Conservation (phyloP, 192 early-diverging fungal genomes). For the Coemansia sp. region DNA sequence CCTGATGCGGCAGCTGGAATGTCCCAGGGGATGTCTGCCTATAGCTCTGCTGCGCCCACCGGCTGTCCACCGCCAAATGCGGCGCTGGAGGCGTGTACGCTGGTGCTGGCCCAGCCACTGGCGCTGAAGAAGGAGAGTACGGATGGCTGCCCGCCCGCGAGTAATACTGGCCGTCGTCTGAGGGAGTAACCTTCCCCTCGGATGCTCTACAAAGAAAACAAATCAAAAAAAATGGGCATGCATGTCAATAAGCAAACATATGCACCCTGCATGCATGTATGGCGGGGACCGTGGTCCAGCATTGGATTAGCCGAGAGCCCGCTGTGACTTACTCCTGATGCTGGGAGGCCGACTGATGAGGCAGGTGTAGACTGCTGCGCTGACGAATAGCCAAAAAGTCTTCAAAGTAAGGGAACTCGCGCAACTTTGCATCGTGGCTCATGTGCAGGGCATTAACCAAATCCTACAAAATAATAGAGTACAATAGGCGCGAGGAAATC, state of each 20-base stretch:
- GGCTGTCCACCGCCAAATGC: neutral
- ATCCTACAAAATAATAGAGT: constrained; percentile 37
- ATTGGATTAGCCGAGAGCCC: neutral
- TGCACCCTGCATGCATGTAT: constrained; percentile 4
- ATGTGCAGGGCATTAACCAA: constrained; percentile 50
- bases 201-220: constrained; percentile 25
- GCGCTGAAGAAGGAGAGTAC: neutral
- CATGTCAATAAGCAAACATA: neutral
- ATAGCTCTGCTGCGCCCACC: neutral
- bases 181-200: constrained; percentile 25
- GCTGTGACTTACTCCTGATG: constrained; percentile 45
- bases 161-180: constrained; percentile 26
- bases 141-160: neutral
- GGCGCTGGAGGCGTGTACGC: constrained; percentile 7
- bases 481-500: neutral
- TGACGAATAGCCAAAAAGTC: constrained; percentile 43
- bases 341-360: constrained; percentile 4
- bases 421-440: constrained; percentile 49
- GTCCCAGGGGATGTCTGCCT: neutral
- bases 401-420: constrained; percentile 50
- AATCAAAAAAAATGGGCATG: neutral
- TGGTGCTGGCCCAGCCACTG: neutral
- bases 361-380: constrained; percentile 24
- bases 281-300: neutral
- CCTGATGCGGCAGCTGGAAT: neutral